Evolutionary conservation across 345 rosid genomes (phyloP).

Genomic region (Brassica juncea): DNA sequence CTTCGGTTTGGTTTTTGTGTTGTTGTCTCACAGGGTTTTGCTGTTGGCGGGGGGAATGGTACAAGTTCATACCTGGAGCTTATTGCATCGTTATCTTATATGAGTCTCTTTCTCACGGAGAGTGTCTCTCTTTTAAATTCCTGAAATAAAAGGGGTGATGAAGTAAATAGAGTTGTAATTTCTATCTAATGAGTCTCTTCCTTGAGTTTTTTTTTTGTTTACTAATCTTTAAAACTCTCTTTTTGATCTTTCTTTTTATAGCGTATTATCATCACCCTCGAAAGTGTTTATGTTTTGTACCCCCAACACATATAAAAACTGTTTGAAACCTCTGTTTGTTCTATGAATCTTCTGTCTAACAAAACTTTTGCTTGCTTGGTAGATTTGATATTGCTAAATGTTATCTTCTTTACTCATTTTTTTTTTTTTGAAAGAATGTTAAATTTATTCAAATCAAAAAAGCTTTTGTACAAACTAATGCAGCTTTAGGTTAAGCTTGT

Average conservation of each 20-base stretch:
- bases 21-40: slow-evolving; percentile 32
- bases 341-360: not conserved
- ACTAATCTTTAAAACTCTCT: not conserved
- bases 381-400: slow-evolving; percentile 8
- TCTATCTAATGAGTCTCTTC: slow-evolving; percentile 24
- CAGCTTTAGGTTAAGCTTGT: too few species aligned
- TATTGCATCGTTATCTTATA: slow-evolving; percentile 9
- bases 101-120: slow-evolving; percentile 7
- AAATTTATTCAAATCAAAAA: too few species aligned
- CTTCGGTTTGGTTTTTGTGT: not conserved
- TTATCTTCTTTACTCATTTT: not conserved
- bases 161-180: slow-evolving; percentile 27
- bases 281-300: slow-evolving; percentile 24
- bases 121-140: not conserved
- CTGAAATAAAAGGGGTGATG: slow-evolving; percentile 26
- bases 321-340: slow-evolving; percentile 8
- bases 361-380: slow-evolving; percentile 3
- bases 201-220: slow-evolving; percentile 9
- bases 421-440: too few species aligned
- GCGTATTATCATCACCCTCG: slow-evolving; percentile 15
- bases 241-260: not conserved
- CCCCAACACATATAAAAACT: slow-evolving; percentile 12
- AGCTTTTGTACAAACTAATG: too few species aligned
- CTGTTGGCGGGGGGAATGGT: slow-evolving; percentile 39
- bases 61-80: slow-evolving; percentile 30